A percentile compares a stretch with the other conserved stretches of the same genome.
Conservation (phyloP, 306 rosid species). For the Amphicarpaea edgeworthii region DNA sequence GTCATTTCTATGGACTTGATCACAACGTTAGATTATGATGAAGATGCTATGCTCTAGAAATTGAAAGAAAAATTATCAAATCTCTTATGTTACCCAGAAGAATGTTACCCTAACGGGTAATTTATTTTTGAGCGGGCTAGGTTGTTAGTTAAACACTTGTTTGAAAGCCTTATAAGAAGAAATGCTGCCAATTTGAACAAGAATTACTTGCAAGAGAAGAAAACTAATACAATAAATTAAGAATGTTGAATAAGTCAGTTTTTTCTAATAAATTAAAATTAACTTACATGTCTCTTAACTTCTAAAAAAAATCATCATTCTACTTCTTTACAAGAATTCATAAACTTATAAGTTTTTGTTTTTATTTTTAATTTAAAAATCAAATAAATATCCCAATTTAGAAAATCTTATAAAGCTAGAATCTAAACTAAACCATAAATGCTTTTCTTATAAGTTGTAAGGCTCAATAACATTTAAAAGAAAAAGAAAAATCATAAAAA, state of each 20-base stretch:
- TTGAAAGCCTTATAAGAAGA: background rate
- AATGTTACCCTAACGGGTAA: background rate
- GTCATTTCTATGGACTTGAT: constrained; percentile 10
- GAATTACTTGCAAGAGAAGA: background rate
- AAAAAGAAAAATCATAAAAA: background rate
- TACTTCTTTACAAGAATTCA: background rate
- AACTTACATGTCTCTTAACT: background rate
- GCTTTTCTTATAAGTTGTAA: background rate
- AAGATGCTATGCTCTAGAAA: background rate
- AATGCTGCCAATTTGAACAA: background rate
- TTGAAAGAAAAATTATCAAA: background rate
- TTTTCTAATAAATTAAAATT: background rate
- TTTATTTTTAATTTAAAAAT: background rate
- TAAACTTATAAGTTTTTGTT: background rate
- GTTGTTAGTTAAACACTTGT: background rate
- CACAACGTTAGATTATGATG: background rate
- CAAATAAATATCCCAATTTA: background rate
- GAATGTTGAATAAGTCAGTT: background rate
- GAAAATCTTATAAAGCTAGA: background rate
- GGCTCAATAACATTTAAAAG: background rate
- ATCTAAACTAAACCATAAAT: background rate
- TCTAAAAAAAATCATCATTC: background rate
- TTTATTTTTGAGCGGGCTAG: background rate
- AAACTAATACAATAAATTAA: background rate
- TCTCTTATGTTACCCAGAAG: background rate